Evolutionary conservation across 768 basidiomycete genomes (phyloP).

Genomic region (Strobilomyces confusus): DNA sequence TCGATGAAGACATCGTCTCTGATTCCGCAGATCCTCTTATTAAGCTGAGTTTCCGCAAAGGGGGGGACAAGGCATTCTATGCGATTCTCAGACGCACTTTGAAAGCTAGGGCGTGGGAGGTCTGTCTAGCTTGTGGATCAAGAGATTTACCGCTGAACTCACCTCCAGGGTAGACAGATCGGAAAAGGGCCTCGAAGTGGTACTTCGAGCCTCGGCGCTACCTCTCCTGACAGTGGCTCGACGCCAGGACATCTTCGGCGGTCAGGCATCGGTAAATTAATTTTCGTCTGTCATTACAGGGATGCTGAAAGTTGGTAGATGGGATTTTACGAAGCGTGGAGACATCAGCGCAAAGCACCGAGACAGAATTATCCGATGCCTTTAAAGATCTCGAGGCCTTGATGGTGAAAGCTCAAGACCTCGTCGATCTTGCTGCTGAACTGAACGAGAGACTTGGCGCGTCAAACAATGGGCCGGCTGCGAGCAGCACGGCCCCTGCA

Average conservation of each 20-base stretch:
- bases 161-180: slow-evolving; percentile 28
- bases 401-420: slow-evolving; percentile 88
- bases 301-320: slow-evolving; percentile 42
- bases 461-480: slow-evolving; percentile 14
- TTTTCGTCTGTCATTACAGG: background rate
- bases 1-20: slow-evolving; percentile 21
- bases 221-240: slow-evolving; percentile 15
- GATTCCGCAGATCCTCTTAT: slow-evolving; percentile 46
- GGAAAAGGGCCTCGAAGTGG: slow-evolving; percentile 21
- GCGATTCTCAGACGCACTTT: slow-evolving; percentile 66
- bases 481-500: slow-evolving; percentile 2
- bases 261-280: slow-evolving; percentile 28
- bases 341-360: slow-evolving; percentile 56
- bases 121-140: slow-evolving; percentile 20
- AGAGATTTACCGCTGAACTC: slow-evolving; percentile 1
- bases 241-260: slow-evolving; percentile 19
- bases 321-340: slow-evolving; percentile 80
- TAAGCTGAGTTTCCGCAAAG: slow-evolving; percentile 86
- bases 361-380: slow-evolving; percentile 67
- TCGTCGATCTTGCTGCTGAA: slow-evolving; percentile 86
- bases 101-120: slow-evolving; percentile 75
- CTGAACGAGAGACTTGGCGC: slow-evolving; percentile 78
- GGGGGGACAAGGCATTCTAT: slow-evolving; percentile 85
- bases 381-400: slow-evolving; percentile 86
- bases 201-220: slow-evolving; percentile 17